Evolutionary conservation across 345 rosid species (phyloP).

Genomic region (Hypericum perforatum): DNA sequence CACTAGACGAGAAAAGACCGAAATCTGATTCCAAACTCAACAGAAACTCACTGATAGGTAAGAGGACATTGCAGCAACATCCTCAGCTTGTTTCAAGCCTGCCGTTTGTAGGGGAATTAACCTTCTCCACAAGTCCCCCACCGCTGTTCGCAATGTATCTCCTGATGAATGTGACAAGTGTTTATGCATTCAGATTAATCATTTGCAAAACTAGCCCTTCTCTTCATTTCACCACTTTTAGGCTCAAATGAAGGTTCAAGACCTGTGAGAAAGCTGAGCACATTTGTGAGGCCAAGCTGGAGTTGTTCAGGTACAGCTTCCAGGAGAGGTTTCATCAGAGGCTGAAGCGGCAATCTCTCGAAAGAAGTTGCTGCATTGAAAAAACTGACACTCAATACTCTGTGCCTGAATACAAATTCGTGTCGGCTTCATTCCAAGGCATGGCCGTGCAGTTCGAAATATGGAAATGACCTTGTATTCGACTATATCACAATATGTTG

Average conservation of each 20-base stretch:
- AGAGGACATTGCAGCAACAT: slow-evolving; percentile 10
- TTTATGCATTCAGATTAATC: no score
- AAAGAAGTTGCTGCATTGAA: slow-evolving; percentile 65
- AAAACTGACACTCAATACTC: not conserved
- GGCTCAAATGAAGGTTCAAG: not conserved
- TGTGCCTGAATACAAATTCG: no score
- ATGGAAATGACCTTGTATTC: no score
- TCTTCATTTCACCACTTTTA: no score
- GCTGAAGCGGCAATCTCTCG: slow-evolving; percentile 39
- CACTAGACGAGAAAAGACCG: no score
- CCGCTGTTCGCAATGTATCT: not conserved
- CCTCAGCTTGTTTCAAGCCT: not conserved
- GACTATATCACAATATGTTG: no score
- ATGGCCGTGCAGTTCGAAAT: no score
- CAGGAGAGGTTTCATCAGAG: slow-evolving; percentile 37
- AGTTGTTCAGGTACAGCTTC: slow-evolving; percentile 41
- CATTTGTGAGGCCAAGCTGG: slow-evolving; percentile 18
- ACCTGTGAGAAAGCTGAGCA: slow-evolving; percentile 47
- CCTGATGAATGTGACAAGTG: not conserved
- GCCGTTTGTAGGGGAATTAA: slow-evolving; percentile 6
- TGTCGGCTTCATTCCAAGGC: no score
- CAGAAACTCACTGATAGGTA: slow-evolving; percentile 12
- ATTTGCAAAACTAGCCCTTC: no score
- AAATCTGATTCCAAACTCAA: no score
- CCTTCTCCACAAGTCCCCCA: slow-evolving; percentile 8